These are phyloP conservation scores for Lecanoromycetidae sp. DNA, from an alignment of 2,329 filamentous ascomycete species.

Conservation along the genomic window DNA sequence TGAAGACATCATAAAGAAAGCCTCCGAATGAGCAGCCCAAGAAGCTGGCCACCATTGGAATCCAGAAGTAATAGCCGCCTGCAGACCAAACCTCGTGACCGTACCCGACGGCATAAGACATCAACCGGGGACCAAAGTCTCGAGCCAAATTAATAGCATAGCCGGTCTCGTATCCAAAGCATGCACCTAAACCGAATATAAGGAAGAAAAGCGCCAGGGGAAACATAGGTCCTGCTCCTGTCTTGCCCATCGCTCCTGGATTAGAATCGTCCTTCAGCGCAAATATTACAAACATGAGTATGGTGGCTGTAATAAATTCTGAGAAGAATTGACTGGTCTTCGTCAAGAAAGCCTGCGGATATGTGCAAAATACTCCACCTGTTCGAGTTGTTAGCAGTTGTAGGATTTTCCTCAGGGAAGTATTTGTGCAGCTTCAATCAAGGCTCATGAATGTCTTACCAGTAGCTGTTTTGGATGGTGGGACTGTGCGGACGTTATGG, in stretches of 20 bases:
- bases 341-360: slow-evolving; percentile 55
- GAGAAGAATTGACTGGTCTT: slow-evolving; percentile 58
- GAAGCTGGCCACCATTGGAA: slow-evolving; percentile 61
- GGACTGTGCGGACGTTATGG: slow-evolving; percentile 49
- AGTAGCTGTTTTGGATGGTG: slow-evolving; percentile 45
- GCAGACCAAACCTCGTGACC: slow-evolving; percentile 54
- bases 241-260: slow-evolving; percentile 22
- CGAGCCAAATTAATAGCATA: slow-evolving; percentile 64
- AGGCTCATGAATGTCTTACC: neutral
- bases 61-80: slow-evolving; percentile 62
- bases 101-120: slow-evolving; percentile 57
- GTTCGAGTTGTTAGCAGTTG: neutral
- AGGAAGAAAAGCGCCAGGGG: slow-evolving; percentile 58
- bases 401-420: neutral
- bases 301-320: slow-evolving; percentile 55
- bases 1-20: slow-evolving; percentile 53
- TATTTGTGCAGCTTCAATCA: slow-evolving; percentile 28
- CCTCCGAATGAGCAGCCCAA: slow-evolving; percentile 51
- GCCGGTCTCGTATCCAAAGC: slow-evolving; percentile 65
- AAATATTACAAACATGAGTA: slow-evolving; percentile 62
- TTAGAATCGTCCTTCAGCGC: slow-evolving; percentile 48
- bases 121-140: slow-evolving; percentile 58
- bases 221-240: slow-evolving; percentile 44
- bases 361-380: slow-evolving; percentile 62
- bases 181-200: slow-evolving; percentile 60